Base-by-base conservation (phyloP, 1,284 basidiomycete genomes). In the Boletus smithii region DNA sequence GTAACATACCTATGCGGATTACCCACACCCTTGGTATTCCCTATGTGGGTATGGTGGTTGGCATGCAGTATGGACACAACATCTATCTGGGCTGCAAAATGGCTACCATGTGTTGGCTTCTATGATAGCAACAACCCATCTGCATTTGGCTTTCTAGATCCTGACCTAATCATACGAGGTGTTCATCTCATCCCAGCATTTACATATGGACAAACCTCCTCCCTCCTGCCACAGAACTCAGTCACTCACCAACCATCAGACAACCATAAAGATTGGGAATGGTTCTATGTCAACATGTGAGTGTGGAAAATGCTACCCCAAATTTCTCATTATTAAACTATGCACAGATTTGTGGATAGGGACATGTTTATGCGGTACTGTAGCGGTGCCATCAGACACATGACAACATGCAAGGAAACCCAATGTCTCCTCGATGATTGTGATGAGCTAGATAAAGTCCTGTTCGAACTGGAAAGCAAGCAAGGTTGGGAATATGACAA, bases 281-380 rank as follows among this genome's bases (percentile, higher is more conserved):
- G 49, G 36, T 69, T 61, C 32, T 70, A 71, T 55, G 61, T 71
- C 1, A 63, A 61, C 26, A 61, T 64, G 71, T 73, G 39, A 47
- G 67, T 61, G 22, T 4, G 4, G 16, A 16, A 24, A 16, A 34
- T 2, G 6, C 14, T 4, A 2, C 10, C 2, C 5, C 3, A 1
- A 3, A 16, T 5, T 6, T 14, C 14, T 44, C 2, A 14, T 17
- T 23, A 7, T 2, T 2, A 24, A 13, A 8, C 2, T 14, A 26
- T 32, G 4, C 17, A 31, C 23, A 71, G 69, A 3, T 71, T 69
- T 49, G 60, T 63, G 36, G 69, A 72, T 44, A 50, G 60, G 4
- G 68, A 72, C 37, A 66, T 69, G 62, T 55, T 65, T 13, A 65
- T 69, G 62, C 53, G 61, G 0, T 67, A 54, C 40, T 37, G 33